Evolutionary conservation across 306 rosid genomes (phyloP).

Genomic region (Acacia confusa): DNA sequence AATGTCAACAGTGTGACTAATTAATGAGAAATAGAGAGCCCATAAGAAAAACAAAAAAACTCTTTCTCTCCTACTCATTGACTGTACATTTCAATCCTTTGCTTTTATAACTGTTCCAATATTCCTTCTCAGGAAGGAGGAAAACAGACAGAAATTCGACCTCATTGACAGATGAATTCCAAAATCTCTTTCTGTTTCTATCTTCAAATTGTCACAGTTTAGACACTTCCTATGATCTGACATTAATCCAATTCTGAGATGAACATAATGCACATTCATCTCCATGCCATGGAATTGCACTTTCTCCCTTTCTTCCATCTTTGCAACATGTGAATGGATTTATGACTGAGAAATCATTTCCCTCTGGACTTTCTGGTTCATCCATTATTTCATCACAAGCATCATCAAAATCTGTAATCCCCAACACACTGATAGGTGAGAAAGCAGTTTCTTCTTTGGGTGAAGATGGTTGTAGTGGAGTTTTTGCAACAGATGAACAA

Average conservation of each 20-base stretch:
- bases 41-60: neutral
- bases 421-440: slow-evolving; percentile 58
- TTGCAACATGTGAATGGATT: slow-evolving; percentile 32
- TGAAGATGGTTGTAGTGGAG: neutral
- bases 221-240: slow-evolving; percentile 40
- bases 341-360: slow-evolving; percentile 12
- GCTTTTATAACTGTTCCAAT: slow-evolving; percentile 12
- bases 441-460: neutral
- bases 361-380: slow-evolving; percentile 24
- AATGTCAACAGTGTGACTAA: neutral
- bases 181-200: neutral
- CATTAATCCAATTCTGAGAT: slow-evolving; percentile 58
- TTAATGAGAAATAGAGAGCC: neutral
- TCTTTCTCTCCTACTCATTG: slow-evolving; percentile 18
- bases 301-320: neutral
- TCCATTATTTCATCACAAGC: slow-evolving; percentile 17
- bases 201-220: neutral
- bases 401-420: slow-evolving; percentile 30
- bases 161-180: neutral
- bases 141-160: neutral
- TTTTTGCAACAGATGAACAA: neutral
- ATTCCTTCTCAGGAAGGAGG: neutral
- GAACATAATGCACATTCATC: slow-evolving; percentile 32
- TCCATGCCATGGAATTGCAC: slow-evolving; percentile 9
- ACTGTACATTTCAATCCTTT: slow-evolving; percentile 36